Evolutionary conservation across 768 basidiomycete genomes (phyloP).

Genomic region (Filobasidium wieringae): DNA sequence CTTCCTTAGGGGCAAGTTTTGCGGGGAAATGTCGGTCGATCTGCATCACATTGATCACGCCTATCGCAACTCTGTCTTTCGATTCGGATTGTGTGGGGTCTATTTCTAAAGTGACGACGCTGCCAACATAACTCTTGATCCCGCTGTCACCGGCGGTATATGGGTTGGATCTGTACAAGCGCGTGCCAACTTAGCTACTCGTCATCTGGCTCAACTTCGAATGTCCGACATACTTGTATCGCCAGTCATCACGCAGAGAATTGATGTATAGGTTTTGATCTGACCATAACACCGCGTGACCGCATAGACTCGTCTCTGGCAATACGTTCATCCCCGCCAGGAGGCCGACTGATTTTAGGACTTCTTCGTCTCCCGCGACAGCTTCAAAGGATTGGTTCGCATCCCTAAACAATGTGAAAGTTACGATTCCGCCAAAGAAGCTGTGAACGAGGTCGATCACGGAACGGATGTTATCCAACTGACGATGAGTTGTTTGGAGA

Average conservation of each 20-base stretch:
- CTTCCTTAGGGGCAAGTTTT: conserved; percentile 7
- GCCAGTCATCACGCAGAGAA: not conserved
- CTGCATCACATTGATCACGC: conserved; percentile 12
- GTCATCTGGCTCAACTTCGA: not conserved
- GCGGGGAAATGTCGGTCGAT: conserved; percentile 6
- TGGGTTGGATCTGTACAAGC: no score
- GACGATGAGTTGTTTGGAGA: no score
- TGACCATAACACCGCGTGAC: not conserved
- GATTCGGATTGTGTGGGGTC: not conserved
- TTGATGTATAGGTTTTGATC: not conserved
- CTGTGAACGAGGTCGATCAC: not conserved
- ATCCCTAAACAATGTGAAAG: not conserved
- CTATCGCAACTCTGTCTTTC: conserved; percentile 4
- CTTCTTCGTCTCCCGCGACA: not conserved
- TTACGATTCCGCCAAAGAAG: not conserved
- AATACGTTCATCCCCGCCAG: not conserved
- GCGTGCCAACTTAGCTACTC: no score
- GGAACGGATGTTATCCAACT: no score
- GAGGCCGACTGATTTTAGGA: not conserved
- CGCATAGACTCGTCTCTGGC: not conserved
- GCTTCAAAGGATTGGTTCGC: not conserved
- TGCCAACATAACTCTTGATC: not conserved
- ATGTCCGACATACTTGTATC: not conserved
- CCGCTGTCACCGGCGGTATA: not conserved
- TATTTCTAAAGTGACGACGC: not conserved